These are phyloP conservation scores for Odonthalia washingtoniensis DNA, from an alignment of 31 red algal genomes.

Conservation along the genomic window DNA sequence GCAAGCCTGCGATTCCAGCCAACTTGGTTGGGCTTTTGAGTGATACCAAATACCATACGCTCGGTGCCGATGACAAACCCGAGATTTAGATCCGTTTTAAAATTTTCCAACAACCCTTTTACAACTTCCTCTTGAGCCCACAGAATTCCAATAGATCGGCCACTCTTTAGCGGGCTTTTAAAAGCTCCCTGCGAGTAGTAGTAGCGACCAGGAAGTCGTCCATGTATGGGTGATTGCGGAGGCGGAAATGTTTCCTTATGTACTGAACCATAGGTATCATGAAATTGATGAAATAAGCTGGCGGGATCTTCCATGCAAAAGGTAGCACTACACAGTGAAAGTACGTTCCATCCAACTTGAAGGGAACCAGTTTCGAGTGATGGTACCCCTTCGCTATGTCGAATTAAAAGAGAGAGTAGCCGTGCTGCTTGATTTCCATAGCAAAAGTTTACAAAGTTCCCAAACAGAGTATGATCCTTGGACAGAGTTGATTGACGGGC, in stretches of 20 bases:
- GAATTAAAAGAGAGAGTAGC: conserved; percentile 43
- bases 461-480: conserved; percentile 8
- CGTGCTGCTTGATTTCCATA: conserved; percentile 1
- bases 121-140: background rate
- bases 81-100: background rate
- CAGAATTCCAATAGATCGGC: background rate
- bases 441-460: conserved; percentile 27
- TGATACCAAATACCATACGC: too few relatives aligned
- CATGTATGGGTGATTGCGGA: conserved; percentile 41
- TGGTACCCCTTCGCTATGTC: conserved; percentile 28
- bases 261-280: conserved; percentile 12
- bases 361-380: conserved; percentile 23
- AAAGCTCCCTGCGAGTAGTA: background rate
- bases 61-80: conserved; percentile 9
- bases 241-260: background rate
- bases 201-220: conserved; percentile 53
- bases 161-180: background rate
- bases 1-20: background rate
- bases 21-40: background rate
- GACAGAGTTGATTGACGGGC: background rate
- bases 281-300: conserved; percentile 31
- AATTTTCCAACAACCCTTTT: conserved; percentile 12
- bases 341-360: background rate
- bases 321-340: conserved; percentile 44
- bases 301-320: too few relatives aligned